Conservation (phyloP, 2,329 filamentous ascomycete species). For the Stagonosporopsis rhizophila region DNA sequence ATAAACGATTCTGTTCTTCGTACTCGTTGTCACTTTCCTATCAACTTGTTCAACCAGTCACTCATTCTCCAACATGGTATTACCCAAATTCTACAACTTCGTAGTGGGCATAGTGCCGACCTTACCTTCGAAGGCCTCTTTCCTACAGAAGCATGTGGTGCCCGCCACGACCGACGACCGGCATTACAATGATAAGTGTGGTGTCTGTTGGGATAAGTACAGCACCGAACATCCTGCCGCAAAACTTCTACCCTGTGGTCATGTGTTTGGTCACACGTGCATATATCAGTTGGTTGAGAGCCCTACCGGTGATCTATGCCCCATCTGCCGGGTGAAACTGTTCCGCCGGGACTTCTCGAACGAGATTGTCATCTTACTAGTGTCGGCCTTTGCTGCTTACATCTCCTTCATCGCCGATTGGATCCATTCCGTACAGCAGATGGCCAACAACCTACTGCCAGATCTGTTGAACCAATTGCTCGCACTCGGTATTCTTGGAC, state of each 20-base stretch:
- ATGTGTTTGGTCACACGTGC: constrained; percentile 24
- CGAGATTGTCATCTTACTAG: background rate
- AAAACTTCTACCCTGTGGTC: constrained; percentile 23
- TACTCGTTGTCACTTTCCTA: background rate
- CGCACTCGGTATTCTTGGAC: background rate
- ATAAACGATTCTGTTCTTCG: background rate
- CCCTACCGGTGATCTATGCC: constrained; percentile 16
- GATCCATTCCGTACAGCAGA: background rate
- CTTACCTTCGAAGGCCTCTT: constrained; percentile 8
- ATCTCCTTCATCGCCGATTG: background rate
- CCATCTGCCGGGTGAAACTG: constrained; percentile 16
- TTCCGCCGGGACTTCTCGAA: background rate
- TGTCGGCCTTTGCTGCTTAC: no score
- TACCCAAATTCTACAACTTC: background rate
- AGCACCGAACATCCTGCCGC: constrained; percentile 18
- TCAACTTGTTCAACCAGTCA: background rate
- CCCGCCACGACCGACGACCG: constrained; percentile 20
- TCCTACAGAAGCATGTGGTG: constrained; percentile 14
- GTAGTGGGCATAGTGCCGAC: constrained; percentile 3
- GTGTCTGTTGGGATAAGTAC: constrained; percentile 23
- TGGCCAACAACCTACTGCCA: background rate
- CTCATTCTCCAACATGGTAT: background rate
- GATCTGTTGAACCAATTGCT: background rate
- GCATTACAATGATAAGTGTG: constrained; percentile 24
- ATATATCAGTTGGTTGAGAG: constrained; percentile 6